Base-by-base conservation (phyloP, 1,284 basidiomycete species). In the Ustilago loliicola region DNA sequence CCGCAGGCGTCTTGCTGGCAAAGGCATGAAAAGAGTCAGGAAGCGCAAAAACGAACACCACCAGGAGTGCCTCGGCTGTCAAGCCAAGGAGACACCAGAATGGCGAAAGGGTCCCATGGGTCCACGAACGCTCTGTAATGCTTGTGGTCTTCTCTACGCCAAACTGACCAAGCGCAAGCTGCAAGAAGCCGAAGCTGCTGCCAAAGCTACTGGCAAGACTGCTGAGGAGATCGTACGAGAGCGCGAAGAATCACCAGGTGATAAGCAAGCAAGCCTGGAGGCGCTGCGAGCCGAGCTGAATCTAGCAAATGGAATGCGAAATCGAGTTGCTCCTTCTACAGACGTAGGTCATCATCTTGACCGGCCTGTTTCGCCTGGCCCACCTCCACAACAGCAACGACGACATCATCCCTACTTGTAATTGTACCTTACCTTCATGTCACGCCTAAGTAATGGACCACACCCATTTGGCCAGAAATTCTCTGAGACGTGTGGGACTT, bases 41-140 rank as follows among this genome's bases (percentile, higher is more conserved):
- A 78, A 78, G 59, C 71, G 76, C 38, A 78, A 78, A 56, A 75
- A 78, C 42, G 76, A 78, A 23, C 76, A 78, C 30, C 76, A 74
- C 42, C 76, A 78, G 38, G 76, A 78, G 38, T 78, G 76, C 17
- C 72, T 78, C 9, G 76, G 76, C 7, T 78, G 76, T 27, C 76
- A 78, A 29, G 76, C 76, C 8, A 78, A 78, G 50, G 76, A 78
- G 50, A 78, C 84, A 21, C 84, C 84, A n/a, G 84, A 85, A 60
- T 85, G 84, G 83, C 67, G 84, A 17, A 84, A 84, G 56, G 84
- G 84, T 8, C 84, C 84, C 1, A 77, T 82, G 68, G 84, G 84
- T 27, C 84, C 83, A 15, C 76, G 80, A 42, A 84, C 79, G 40
- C 64, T 81, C 27, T 83, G 80, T 67, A 83, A 84, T 58, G 84